These are phyloP conservation scores for Coniochaeta pulveracea DNA, from an alignment of 2,329 filamentous ascomycete species.

Conservation along the genomic window DNA sequence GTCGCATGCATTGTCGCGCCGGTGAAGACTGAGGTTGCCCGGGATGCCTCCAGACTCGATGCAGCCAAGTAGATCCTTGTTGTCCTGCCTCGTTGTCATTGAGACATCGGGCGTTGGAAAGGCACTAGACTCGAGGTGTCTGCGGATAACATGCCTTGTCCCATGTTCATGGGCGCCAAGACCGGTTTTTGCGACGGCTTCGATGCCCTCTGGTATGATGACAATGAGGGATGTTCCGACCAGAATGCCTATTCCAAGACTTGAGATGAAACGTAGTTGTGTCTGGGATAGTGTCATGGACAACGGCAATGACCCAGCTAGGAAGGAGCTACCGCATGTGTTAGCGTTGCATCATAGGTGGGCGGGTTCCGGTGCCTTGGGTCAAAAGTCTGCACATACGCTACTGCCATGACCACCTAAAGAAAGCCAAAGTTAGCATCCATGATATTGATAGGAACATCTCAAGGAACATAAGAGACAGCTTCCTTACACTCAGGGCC, in stretches of 20 bases:
- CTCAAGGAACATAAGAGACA: too few relatives aligned
- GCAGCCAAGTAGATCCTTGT: slow-evolving; percentile 1
- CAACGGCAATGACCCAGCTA: slow-evolving; percentile 82
- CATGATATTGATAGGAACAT: too few relatives aligned
- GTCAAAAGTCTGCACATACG: slow-evolving; percentile 29
- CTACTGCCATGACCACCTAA: slow-evolving; percentile 46
- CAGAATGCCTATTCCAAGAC: slow-evolving; percentile 84
- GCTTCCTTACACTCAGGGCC: slow-evolving; percentile 19
- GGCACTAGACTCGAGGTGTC: too few relatives aligned
- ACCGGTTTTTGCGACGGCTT: slow-evolving; percentile 63
- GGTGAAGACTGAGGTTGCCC: too few relatives aligned
- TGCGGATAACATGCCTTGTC: slow-evolving; percentile 11
- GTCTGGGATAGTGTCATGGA: slow-evolving; percentile 80
- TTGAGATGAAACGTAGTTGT: slow-evolving; percentile 80
- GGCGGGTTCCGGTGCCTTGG: neutral
- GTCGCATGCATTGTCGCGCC: too few relatives aligned
- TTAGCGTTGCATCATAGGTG: slow-evolving; percentile 4
- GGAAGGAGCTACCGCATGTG: slow-evolving; percentile 60
- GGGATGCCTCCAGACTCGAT: too few relatives aligned
- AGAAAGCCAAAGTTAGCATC: neutral
- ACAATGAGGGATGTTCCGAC: slow-evolving; percentile 94
- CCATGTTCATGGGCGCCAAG: slow-evolving; percentile 26
- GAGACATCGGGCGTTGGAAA: too few relatives aligned
- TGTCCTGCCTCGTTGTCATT: neutral
- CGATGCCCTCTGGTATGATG: slow-evolving; percentile 93